Conservation (phyloP, 2,329 filamentous ascomycete species). For the Ophiostoma pallidulum region DNA sequence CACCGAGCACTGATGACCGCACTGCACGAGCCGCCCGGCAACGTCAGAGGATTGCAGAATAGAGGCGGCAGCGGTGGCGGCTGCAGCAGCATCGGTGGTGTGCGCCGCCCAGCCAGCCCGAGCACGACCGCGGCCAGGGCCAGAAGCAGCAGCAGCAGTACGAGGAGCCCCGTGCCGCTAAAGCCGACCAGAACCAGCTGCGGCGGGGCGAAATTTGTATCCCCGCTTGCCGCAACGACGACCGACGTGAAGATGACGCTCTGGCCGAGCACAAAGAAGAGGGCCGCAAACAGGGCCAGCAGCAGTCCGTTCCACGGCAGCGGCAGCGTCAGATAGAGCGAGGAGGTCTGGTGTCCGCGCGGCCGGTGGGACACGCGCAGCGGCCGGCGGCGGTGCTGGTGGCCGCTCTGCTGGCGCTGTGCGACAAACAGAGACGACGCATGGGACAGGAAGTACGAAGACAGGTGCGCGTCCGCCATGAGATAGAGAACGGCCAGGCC, state of each 20-base stretch:
- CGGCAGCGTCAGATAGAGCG: slow-evolving; percentile 42
- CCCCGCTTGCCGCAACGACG: too few relatives aligned
- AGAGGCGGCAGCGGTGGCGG: neutral
- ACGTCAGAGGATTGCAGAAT: slow-evolving; percentile 38
- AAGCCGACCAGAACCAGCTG: slow-evolving; percentile 30
- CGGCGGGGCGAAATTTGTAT: slow-evolving; percentile 8
- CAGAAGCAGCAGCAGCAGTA: slow-evolving; percentile 32
- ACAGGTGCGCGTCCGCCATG: slow-evolving; percentile 36
- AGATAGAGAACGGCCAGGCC: slow-evolving; percentile 40
- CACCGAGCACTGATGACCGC: slow-evolving; percentile 43
- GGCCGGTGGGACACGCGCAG: slow-evolving; percentile 38
- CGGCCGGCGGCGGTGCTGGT: slow-evolving; percentile 19
- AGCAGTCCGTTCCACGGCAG: slow-evolving; percentile 36
- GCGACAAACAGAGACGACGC: slow-evolving; percentile 33
- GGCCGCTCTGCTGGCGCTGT: slow-evolving; percentile 1
- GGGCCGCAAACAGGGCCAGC: slow-evolving; percentile 32
- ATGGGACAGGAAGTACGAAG: slow-evolving; percentile 39
- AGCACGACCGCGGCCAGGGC: slow-evolving; percentile 27
- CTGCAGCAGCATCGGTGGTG: slow-evolving; percentile 20
- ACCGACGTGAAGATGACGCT: slow-evolving; percentile 31
- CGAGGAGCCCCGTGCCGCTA: slow-evolving; percentile 33
- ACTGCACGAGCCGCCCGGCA: slow-evolving; percentile 40
- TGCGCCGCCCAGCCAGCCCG: slow-evolving; percentile 31
- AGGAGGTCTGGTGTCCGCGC: slow-evolving; percentile 35
- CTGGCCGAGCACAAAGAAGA: slow-evolving; percentile 38